Conservation (phyloP, 441 rosid genomes). For the Rhodomyrtus psidioides region DNA sequence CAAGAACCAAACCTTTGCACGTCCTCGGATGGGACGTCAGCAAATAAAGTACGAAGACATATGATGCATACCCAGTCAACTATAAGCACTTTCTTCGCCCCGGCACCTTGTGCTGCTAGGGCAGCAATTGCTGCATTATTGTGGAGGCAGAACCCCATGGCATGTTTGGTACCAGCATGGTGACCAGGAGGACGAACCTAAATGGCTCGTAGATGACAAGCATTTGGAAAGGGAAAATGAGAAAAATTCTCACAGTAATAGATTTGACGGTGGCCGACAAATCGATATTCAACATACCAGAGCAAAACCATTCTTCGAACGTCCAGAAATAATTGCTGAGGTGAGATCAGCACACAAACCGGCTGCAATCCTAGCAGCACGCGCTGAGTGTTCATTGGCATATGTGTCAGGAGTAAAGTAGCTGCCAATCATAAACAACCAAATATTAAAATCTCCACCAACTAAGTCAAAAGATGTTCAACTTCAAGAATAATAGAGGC, state of each 20-base stretch:
- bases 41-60: not conserved
- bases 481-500: not conserved
- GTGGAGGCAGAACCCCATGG: constrained; percentile 99
- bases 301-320: constrained; percentile 87
- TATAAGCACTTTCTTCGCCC: constrained; percentile 88
- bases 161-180: constrained; percentile 88
- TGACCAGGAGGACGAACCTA: constrained; percentile 99
- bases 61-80: constrained; percentile 70
- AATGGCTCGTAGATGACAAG: constrained; percentile 2
- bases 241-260: not conserved
- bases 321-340: constrained; percentile 68
- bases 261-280: not conserved
- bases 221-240: not conserved
- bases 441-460: constrained; percentile 12
- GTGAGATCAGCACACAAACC: constrained; percentile 98
- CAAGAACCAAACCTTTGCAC: not conserved
- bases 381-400: constrained; percentile 95
- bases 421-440: constrained; percentile 37
- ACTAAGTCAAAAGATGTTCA: not conserved
- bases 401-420: constrained; percentile 96
- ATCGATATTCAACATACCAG: constrained; percentile 42
- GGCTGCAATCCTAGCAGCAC: constrained; percentile 99
- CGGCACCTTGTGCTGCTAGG: constrained; percentile 85
- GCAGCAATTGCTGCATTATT: constrained; percentile 98
- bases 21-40: not conserved